Conservation (phyloP, 1,139 yeast species). For the Hemisphaericaspora xylanilytica region DNA sequence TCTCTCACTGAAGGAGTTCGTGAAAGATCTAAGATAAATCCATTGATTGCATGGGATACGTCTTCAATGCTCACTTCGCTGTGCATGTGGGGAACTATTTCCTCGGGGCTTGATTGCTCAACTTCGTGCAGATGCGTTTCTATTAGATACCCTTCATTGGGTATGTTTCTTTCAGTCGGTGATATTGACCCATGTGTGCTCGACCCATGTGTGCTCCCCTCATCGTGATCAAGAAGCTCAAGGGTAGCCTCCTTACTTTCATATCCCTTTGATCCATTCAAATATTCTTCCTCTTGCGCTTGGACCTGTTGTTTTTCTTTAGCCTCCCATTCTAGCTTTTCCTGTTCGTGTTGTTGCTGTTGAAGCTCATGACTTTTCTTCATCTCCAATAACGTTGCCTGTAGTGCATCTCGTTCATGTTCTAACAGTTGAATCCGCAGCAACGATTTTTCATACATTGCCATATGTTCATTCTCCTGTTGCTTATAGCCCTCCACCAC, state of each 20-base stretch:
- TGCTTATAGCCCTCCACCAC: constrained; percentile 46
- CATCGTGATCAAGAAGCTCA: not conserved
- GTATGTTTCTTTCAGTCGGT: not conserved
- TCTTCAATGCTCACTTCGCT: too few species aligned
- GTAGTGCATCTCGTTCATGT: constrained; percentile 5
- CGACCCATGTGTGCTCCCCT: not conserved
- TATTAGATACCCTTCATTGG: too few species aligned
- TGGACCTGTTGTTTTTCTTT: not conserved
- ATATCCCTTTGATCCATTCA: constrained; percentile 2
- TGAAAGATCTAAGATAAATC: constrained; percentile 13
- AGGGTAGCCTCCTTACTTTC: not conserved
- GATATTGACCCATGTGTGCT: too few species aligned
- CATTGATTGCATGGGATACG: constrained; percentile 13
- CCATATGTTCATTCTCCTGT: constrained; percentile 9
- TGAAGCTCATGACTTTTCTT: not conserved
- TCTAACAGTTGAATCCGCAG: constrained; percentile 2
- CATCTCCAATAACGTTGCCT: not conserved
- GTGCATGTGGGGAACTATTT: too few species aligned
- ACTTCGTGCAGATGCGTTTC: too few species aligned
- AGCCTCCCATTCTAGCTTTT: too few species aligned
- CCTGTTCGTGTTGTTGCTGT: constrained; percentile 1
- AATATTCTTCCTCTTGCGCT: not conserved
- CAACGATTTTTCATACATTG: constrained; percentile 3
- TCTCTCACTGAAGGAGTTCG: constrained; percentile 14
- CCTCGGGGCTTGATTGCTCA: not conserved